Conservation (phyloP, 306 rosid genomes). For the Aeschynomene evenia region DNA sequence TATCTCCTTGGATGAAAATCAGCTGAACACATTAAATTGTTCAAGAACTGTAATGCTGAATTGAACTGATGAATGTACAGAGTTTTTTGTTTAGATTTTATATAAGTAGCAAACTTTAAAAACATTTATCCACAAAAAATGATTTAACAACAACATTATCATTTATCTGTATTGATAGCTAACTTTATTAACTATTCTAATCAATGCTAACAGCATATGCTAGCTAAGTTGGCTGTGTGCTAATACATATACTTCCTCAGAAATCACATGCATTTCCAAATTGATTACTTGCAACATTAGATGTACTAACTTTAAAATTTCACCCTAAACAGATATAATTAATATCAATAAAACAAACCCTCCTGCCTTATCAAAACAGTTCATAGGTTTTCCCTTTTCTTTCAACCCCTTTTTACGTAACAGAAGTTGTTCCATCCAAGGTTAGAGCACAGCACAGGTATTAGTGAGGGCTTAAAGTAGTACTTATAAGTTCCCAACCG, state of each 20-base stretch:
- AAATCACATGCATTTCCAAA: constrained; percentile 17
- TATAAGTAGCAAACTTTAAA: background rate
- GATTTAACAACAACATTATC: background rate
- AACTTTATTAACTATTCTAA: constrained; percentile 1
- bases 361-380: background rate
- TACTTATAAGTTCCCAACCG: background rate
- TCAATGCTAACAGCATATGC: background rate
- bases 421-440: background rate
- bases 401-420: background rate
- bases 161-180: background rate
- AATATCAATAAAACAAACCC: background rate
- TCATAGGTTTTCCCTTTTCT: background rate
- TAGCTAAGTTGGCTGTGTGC: background rate
- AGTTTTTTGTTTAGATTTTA: background rate
- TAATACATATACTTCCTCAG: background rate
- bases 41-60: background rate
- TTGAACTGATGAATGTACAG: background rate
- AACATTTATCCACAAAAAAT: background rate
- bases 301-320: background rate
- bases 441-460: background rate
- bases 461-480: background rate
- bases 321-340: background rate
- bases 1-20: constrained; percentile 51
- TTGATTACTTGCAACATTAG: background rate
- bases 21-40: constrained; percentile 51